phyloP scores from a whole-genome alignment of 2,329 filamentous ascomycete genomes.

The Ophiobolus disseminans region DNA sequence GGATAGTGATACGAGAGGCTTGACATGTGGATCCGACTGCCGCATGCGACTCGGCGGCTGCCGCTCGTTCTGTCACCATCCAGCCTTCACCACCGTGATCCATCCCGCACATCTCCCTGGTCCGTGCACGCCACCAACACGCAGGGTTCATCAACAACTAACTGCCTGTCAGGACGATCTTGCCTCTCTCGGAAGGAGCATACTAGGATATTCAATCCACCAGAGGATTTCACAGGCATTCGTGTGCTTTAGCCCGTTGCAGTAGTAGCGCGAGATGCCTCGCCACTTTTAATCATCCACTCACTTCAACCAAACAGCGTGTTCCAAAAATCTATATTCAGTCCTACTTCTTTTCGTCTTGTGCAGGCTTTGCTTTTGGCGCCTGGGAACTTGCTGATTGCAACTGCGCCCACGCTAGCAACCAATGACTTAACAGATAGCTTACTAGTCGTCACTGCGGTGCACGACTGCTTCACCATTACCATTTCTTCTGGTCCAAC shows the following conservation, averaged over 20 bases:
- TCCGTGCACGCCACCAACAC: slow-evolving; percentile 43
- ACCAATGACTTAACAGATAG: slow-evolving; percentile 29
- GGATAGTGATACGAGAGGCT: slow-evolving; percentile 9
- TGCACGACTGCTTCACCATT: slow-evolving; percentile 35
- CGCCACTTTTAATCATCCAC: slow-evolving; percentile 51
- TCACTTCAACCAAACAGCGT: slow-evolving; percentile 43
- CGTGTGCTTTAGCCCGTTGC: slow-evolving; percentile 33
- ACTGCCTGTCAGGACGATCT: slow-evolving; percentile 13
- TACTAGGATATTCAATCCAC: slow-evolving; percentile 8
- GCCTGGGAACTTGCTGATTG: slow-evolving; percentile 34
- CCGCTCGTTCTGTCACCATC: slow-evolving; percentile 28
- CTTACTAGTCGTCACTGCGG: slow-evolving; percentile 34
- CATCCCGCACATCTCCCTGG: slow-evolving; percentile 51
- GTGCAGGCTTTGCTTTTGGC: slow-evolving; percentile 42
- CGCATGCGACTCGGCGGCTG: slow-evolving; percentile 38
- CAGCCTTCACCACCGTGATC: slow-evolving; percentile 31
- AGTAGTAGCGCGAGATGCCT: slow-evolving; percentile 43
- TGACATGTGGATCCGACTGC: slow-evolving; percentile 22
- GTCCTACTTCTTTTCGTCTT: slow-evolving; percentile 40
- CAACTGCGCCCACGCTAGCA: slow-evolving; percentile 33
- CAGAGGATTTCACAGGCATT: slow-evolving; percentile 21
- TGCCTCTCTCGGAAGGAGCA: slow-evolving; percentile 11
- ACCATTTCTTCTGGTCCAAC: slow-evolving; percentile 20
- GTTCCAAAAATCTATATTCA: slow-evolving; percentile 39
- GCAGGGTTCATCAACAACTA: slow-evolving; percentile 12